Evolutionary conservation across 164 flowering plant species (phyloP).

Genomic region (Liriodendron chinense): DNA sequence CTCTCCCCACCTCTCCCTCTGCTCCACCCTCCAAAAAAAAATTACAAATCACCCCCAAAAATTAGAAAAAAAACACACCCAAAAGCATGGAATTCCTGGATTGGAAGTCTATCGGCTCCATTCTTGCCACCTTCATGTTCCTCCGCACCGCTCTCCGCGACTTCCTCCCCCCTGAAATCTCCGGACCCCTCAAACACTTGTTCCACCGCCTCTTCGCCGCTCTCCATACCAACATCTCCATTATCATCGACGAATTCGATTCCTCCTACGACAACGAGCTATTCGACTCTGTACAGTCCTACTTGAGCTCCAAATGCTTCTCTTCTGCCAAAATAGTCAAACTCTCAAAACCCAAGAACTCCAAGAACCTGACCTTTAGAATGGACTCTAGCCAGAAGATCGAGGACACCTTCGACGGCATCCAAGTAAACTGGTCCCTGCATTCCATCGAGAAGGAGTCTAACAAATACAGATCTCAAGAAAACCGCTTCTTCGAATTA

Average conservation of each 20-base stretch:
- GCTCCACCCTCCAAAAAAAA: background rate
- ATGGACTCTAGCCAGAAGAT: constrained; percentile 23
- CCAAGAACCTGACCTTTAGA: constrained; percentile 19
- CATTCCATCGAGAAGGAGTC: constrained; percentile 22
- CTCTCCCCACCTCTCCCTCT: background rate
- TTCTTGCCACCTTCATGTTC: no score
- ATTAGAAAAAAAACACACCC: constrained; percentile 12
- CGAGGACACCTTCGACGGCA: constrained; percentile 22
- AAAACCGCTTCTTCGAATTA: constrained; percentile 20
- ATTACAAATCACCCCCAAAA: no score
- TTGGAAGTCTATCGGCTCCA: constrained; percentile 35
- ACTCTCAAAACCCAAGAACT: constrained; percentile 26
- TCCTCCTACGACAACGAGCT: constrained; percentile 24
- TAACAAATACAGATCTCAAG: constrained; percentile 8
- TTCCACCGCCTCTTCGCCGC: constrained; percentile 11
- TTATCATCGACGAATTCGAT: constrained; percentile 29
- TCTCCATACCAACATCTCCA: constrained; percentile 14
- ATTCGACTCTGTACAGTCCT: constrained; percentile 23
- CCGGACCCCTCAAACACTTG: constrained; percentile 14
- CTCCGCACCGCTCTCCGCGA: constrained; percentile 20
- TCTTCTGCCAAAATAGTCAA: constrained; percentile 20
- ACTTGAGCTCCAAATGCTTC: constrained; percentile 27
- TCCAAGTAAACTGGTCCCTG: constrained; percentile 23
- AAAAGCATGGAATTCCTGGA: constrained; percentile 18
- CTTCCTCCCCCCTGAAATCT: constrained; percentile 28